Base-by-base conservation (phyloP, 2,329 filamentous ascomycete species). In the Calonectria pauciramosa region DNA sequence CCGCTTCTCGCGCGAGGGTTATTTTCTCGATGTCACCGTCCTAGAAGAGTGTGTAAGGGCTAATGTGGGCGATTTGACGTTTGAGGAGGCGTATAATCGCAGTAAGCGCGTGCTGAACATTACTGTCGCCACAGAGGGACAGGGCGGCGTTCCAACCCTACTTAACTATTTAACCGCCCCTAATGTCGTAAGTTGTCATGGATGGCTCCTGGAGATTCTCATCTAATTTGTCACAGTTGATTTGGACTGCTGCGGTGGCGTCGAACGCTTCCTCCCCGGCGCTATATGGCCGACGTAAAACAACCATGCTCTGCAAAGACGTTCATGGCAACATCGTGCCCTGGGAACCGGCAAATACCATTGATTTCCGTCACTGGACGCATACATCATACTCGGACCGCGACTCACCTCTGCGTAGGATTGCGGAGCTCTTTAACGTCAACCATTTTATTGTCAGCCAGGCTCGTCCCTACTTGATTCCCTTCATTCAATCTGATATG, bases 381-480 rank as follows among this genome's bases (percentile, higher is more conserved):
- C 89, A 91, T 73, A 89, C 90, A 26, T 91, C 90, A 9, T 93
- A 94, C 83, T 89, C 89, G 52, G 93, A 94, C 75, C 91, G 91
- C 52, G 93, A 91, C 80, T 90, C 89, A 0, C 90, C 90, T 2
- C 89, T 97, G 1, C 89, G 92, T 69, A 91, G 95, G 49, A 93
- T 97, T 36, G 92, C 94, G 9, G 94, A 96, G 85, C 90, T 96
- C 14, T 97, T 97, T 89, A 97, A 97, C 83, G 95, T 97, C 68
- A 97, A 98, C 82, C 96, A 98, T 87, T 98, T 97, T 86, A 95
- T 99, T 77, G 93, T 99, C 78, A 97, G 94, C 77, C 96, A 98
- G 86, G 96, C 96, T 0, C 91, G 96, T 4, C 96, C 96, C 0
- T 98, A 98, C 84, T 89, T 98, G 20, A 93, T 96, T 34, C 96